Percentiles rank a stretch among this genome's conserved stretches.
Conservation (phyloP, 225 moss, liverwort and hornwort genomes). For the Neckera pumila region DNA sequence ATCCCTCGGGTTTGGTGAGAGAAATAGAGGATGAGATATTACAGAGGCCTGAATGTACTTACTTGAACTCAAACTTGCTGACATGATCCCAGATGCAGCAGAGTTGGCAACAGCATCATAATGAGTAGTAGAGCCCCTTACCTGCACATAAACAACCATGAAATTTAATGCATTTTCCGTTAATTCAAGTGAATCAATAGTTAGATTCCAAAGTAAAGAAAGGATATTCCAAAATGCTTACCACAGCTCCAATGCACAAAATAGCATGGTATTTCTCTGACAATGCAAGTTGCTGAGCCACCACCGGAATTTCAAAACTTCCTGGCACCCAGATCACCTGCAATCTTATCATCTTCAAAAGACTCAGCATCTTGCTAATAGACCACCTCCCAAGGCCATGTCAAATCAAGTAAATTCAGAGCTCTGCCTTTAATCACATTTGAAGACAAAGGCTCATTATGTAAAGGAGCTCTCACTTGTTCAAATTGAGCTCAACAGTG, state of each 20-base stretch:
- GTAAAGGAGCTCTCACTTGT: not conserved
- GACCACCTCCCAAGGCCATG: not conserved
- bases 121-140: constrained; percentile 69
- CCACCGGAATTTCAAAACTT: constrained; percentile 77
- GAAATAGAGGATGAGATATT: not conserved
- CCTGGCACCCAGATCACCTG: constrained; percentile 81
- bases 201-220: not conserved
- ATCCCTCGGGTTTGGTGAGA: not conserved
- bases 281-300: constrained; percentile 51
- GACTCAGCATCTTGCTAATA: not conserved
- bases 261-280: constrained; percentile 67
- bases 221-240: not conserved
- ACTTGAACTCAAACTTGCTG: constrained; percentile 72
- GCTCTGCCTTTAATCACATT: not conserved
- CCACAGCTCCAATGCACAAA: constrained; percentile 75
- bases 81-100: constrained; percentile 72
- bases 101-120: constrained; percentile 81
- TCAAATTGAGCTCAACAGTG: not conserved
- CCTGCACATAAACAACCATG: constrained; percentile 6
- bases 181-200: not conserved
- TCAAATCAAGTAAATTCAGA: not conserved
- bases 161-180: not conserved
- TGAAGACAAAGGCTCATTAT: not conserved
- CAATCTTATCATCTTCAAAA: not conserved
- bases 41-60: not conserved